These are phyloP conservation scores for Arthrinium puccinioides DNA, from an alignment of 2,329 filamentous ascomycete genomes.

Conservation along the genomic window DNA sequence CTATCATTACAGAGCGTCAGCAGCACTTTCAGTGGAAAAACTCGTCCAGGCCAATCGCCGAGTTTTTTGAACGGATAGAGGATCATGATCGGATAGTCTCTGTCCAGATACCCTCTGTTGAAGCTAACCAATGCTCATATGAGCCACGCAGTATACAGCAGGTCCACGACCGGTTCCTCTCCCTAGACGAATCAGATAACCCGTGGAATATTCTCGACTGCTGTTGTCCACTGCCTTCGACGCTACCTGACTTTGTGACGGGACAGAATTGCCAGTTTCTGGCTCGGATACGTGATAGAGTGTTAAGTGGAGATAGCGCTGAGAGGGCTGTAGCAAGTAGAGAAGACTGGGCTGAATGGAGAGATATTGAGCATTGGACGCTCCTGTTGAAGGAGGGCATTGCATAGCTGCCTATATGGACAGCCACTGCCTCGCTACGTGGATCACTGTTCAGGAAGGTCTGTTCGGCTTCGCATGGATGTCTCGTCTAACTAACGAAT, in stretches of 20 bases:
- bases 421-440: conserved; percentile 24
- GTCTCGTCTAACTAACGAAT: conserved; percentile 16
- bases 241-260: conserved; percentile 2
- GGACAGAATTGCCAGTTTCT: conserved; percentile 5
- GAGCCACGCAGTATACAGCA: conserved; percentile 2
- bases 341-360: conserved; percentile 25
- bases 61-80: conserved; percentile 4
- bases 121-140: conserved; percentile 1
- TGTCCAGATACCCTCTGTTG: conserved; percentile 3
- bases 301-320: conserved; percentile 1
- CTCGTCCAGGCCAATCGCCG: conserved; percentile 1
- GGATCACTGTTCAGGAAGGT: conserved; percentile 23
- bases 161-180: conserved; percentile 3
- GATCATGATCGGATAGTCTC: conserved; percentile 3
- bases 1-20: conserved; percentile 3
- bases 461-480: conserved; percentile 23
- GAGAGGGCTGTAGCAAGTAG: conserved; percentile 10
- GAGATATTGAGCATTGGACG: conserved; percentile 23
- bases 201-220: conserved; percentile 4
- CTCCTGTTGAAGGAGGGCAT: conserved; percentile 26
- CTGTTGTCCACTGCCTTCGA: conserved; percentile 3
- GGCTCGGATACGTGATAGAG: conserved; percentile 2
- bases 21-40: conserved; percentile 1
- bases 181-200: neutral
- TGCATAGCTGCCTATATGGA: conserved; percentile 26